Conservation (phyloP, 306 rosid genomes). For the Cicer judaicum region DNA sequence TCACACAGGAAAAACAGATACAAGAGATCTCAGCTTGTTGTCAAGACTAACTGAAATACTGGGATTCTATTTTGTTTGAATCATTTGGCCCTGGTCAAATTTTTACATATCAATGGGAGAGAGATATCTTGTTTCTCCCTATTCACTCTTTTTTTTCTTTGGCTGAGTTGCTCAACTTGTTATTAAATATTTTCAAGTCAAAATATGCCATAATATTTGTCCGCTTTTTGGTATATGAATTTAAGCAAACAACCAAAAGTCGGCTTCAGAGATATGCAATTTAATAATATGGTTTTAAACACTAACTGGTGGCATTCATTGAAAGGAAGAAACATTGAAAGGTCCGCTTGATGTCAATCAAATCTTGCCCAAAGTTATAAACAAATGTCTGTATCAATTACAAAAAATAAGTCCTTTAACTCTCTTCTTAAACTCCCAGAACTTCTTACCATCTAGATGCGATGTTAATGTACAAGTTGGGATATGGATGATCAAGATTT, state of each 20-base stretch:
- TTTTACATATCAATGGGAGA: slow-evolving; percentile 35
- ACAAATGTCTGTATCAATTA: no score
- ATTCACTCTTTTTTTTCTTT: slow-evolving; percentile 10
- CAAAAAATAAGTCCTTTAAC: no score
- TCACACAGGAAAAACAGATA: slow-evolving; percentile 70
- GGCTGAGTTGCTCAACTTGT: neutral
- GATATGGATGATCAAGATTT: neutral
- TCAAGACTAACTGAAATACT: slow-evolving; percentile 43
- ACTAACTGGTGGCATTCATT: no score
- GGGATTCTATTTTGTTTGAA: slow-evolving; percentile 32
- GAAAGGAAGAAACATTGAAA: no score
- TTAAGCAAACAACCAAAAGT: slow-evolving; percentile 1
- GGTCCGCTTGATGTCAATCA: no score
- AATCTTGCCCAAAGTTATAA: no score
- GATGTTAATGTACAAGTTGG: neutral
- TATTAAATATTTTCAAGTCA: neutral
- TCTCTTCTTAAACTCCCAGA: no score
- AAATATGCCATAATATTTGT: slow-evolving; percentile 16
- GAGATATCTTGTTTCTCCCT: slow-evolving; percentile 23
- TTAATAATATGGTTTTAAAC: no score
- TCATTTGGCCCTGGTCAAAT: slow-evolving; percentile 34
- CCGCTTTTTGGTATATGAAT: slow-evolving; percentile 23
- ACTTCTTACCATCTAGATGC: neutral
- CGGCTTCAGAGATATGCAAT: no score
- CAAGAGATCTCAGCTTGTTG: slow-evolving; percentile 56